Evolutionary conservation across 139 green algal species (phyloP).

Genomic region (Tetraselmis chui): DNA sequence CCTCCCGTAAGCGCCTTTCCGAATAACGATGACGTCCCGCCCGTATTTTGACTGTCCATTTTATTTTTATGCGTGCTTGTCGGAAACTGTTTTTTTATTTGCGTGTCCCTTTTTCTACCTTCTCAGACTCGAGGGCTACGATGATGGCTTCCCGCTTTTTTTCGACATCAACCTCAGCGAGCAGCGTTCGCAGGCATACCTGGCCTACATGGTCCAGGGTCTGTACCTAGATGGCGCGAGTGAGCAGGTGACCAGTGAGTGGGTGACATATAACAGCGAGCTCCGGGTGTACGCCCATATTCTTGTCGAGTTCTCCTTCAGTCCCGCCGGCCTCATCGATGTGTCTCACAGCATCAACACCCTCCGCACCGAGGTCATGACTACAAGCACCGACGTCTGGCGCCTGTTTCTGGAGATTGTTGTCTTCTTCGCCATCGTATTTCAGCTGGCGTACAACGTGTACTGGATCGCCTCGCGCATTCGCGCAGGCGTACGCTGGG

Average conservation of each 20-base stretch:
- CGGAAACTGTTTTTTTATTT: too few relatives aligned
- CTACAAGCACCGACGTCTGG: conserved; percentile 32
- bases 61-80: too few relatives aligned
- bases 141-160: conserved; percentile 55
- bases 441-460: conserved; percentile 15
- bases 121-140: conserved; percentile 22
- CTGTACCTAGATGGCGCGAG: conserved; percentile 65
- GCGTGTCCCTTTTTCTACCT: too few relatives aligned
- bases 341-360: conserved; percentile 60
- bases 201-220: conserved; percentile 55
- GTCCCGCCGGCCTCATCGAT: conserved; percentile 57
- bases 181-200: conserved; percentile 27
- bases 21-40: too few relatives aligned
- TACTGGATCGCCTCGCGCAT: background rate
- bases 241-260: conserved; percentile 37
- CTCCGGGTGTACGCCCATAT: conserved; percentile 58
- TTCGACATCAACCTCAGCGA: conserved; percentile 74
- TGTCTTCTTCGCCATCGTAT: conserved; percentile 43
- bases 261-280: conserved; percentile 79
- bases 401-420: conserved; percentile 59
- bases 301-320: conserved; percentile 52
- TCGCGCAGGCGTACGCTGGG: background rate
- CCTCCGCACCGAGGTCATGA: conserved; percentile 61
- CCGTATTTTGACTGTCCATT: too few relatives aligned
- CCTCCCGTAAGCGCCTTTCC: conserved; percentile 21